Evolutionary conservation across 495 filamentous ascomycete species (phyloP).

Genomic region (Tuber umbilicatum): DNA sequence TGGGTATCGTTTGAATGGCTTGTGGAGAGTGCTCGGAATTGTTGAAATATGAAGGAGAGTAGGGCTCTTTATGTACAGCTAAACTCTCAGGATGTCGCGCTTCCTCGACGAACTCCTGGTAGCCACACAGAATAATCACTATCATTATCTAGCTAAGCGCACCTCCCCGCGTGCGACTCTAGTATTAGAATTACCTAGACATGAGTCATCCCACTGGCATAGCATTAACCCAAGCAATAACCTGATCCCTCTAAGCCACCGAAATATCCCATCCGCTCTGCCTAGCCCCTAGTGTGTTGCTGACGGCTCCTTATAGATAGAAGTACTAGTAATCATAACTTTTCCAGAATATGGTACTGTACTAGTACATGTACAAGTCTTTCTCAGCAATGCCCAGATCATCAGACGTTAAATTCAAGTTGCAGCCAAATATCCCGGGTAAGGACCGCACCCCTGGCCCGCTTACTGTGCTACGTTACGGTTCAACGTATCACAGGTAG

Average conservation of each 20-base stretch:
- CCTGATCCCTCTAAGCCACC: background rate
- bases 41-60: background rate
- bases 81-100: background rate
- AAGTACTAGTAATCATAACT: background rate
- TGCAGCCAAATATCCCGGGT: background rate
- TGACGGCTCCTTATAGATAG: background rate
- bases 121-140: background rate
- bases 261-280: background rate
- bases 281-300: background rate
- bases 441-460: background rate
- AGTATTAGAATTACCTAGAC: background rate
- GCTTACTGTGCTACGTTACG: background rate
- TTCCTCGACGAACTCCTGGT: background rate
- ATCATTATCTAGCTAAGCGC: background rate
- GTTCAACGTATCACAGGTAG: background rate
- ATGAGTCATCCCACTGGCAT: background rate
- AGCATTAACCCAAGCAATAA: background rate
- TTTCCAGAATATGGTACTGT: background rate
- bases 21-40: background rate
- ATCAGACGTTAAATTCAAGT: background rate
- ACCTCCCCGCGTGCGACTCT: background rate
- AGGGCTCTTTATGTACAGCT: background rate
- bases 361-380: background rate
- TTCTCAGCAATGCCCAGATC: background rate
- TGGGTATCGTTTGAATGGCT: background rate